Base-by-base conservation (phyloP, 176 grass and related monocot species). In the Calamus simplicifolius region DNA sequence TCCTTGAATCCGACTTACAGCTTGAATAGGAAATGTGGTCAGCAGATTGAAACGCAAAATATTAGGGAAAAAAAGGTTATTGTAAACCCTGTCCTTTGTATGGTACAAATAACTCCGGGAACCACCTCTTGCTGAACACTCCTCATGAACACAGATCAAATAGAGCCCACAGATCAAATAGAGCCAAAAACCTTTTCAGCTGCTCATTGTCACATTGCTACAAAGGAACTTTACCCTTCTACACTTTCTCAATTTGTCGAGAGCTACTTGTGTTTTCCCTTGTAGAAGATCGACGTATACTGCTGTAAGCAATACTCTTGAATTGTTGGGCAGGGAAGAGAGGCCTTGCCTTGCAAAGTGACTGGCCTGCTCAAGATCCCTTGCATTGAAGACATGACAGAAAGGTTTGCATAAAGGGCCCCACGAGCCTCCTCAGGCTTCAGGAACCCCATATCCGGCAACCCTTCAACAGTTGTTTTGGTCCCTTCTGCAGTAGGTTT, bases 251-350 rank as follows among this genome's bases (percentile, higher is more conserved):
- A 98, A 81, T 70, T 91, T 98, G 29, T 19, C 14, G 17, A 85
- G 58, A 56, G 87, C 93, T 5, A 85, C 84, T 78, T 78, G 82
- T 16, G 63, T 27, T 59, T 82, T 92, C 27, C 81, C 88, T 50
- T 73, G 79, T 38, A 85, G 73, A 80, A 98, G 87, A 68, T 98
- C 93, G 61, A 98, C 51, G 72, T 92, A 98, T 17, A 98, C 52
- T 28, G 78, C 76, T 48, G 81, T 81, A 49, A 98, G 79, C 64
- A 92, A 35, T 69, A 80, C 87, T 69, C 82, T 81, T 21, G 85
- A 70, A 50, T 77, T 84, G 64, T 86, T 69, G 54, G 90, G 90
- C 60, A 86, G 51, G 27, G 64, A 54, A 57, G 60, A 53, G 23
- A 79, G 55, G 71, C 82, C 86, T 49, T 82, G 80, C 54, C 62